Base-by-base conservation (phyloP, 1,284 basidiomycete species). In the Omphalotus olearius region DNA sequence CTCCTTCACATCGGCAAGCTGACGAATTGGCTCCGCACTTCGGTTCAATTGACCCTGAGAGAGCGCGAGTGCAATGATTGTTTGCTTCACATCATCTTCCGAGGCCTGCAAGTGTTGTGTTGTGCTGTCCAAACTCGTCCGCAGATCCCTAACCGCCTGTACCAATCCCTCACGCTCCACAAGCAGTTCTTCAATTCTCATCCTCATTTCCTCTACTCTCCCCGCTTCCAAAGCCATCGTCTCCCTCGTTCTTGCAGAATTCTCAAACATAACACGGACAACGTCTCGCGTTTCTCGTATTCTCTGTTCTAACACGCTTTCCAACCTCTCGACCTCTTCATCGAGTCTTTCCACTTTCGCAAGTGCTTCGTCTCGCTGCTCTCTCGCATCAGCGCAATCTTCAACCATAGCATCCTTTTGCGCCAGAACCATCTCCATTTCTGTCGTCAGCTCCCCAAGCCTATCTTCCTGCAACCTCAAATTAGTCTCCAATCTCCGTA, bases 381-480 rank as follows among this genome's bases (percentile, higher is more conserved):
- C 82, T 48, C 87, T 72, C 4, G 85, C 84, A 53, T 82, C 81
- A 10, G 81, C 80, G 59, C 88, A 90, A 60, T 90, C 88, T 57
- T 89, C 86, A 0, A 91, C 78, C 84, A 90, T 88, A 2, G 85
- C 83, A 45, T 78, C 78, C 63, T 85, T 87, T 69, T 88, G 77
- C 2, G 79, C 74, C 28, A 69, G 71, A 51, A 82, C 68, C 48
- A 77, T 75, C 59, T 88, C 88, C 54, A 88, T 65, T 59, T 89
- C 88, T 10, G 63, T 65, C 1, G 75, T 80, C 75, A 87, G 76
- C 68, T 89, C 88, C 6, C 62, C 66, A 25, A 88, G 65, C 9
- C 85, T 74, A 30, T 90, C 88, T 61, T 91, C 87, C 52, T 87
- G 82, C 30, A 90, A 66, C 51, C 74, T 72, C 51, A 85, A 60